Base-by-base conservation (phyloP, 108 stramenopile genomes). In the Discostella stelligeroides region DNA sequence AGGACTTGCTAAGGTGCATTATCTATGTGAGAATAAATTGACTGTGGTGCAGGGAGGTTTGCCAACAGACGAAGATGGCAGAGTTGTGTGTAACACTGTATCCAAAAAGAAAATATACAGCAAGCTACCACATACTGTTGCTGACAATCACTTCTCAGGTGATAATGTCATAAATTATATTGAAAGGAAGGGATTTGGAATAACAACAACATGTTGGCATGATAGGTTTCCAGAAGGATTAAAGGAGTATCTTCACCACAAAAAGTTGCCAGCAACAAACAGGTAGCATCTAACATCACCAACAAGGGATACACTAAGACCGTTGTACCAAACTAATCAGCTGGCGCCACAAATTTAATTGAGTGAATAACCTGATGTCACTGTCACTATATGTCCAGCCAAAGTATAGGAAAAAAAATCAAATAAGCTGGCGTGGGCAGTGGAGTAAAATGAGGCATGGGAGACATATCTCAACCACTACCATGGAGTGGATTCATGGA, bases 61-160 rank as follows among this genome's bases (percentile, higher is more conserved):
- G 5, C 27, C 27, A 8, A 11, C 9, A 1, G 17, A 30, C 1
- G n/a, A n/a, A n/a, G n/a, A n/a, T n/a, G n/a, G n/a, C n/a, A n/a
- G n/a, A n/a, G 14, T 1, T 2, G 20, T n/a, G 46, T 11, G 1
- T 7, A 27, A 50, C 24, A 63, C 45, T 13, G 25, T 41, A 4
- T 24, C 24, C 14, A 42, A 60, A 10, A 59, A 69, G 50, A 72
- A 64, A 27, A 29, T 63, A 1, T 72, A 60, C 18, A 9, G 1
- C 1, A 10, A 13, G 17, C 47, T 37, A 2, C 60, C 48, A 2
- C 34, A 51, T 23, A 51, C 56, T 41, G 54, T 48, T 15, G 62
- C 63, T 1, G 71, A 72, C 62, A 72, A 72, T 30, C 59, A 63
- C 27, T 72, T 64, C 41, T 63, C 61, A 15, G 62, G 60, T 4